Percentiles rank a stretch among this genome's conserved stretches.
These are phyloP conservation scores for Raphanus hybrid DNA, from an alignment of 441 rosid genomes.

Conservation along the genomic window DNA sequence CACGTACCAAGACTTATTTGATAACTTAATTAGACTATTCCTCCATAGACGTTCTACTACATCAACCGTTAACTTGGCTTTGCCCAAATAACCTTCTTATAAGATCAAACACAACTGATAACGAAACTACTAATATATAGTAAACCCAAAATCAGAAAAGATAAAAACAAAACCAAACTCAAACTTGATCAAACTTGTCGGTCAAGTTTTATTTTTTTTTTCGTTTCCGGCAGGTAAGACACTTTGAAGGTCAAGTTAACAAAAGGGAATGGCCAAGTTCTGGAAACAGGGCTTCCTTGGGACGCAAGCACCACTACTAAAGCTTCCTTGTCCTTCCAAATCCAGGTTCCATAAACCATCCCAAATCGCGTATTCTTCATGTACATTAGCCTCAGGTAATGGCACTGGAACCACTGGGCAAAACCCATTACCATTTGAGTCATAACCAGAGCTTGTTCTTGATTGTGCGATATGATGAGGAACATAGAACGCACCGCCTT, in stretches of 20 bases:
- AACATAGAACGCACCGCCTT: neutral
- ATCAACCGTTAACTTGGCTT: conserved; percentile 15
- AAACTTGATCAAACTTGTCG: conserved; percentile 34
- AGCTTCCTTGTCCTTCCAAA: conserved; percentile 1
- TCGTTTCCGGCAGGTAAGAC: conserved; percentile 4
- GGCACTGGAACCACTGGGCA: neutral
- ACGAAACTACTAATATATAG: conserved; percentile 8
- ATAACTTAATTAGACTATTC: neutral
- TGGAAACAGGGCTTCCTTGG: conserved; percentile 7
- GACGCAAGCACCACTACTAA: neutral
- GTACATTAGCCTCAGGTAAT: neutral
- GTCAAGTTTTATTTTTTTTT: neutral
- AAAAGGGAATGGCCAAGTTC: neutral
- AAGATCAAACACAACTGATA: conserved; percentile 23
- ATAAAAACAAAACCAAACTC: conserved; percentile 31
- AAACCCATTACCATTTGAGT: neutral
- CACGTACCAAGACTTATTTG: too few relatives aligned
- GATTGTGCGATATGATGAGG: neutral
- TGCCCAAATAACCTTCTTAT: conserved; percentile 25
- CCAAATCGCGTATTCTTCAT: neutral
- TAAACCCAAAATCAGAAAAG: conserved; percentile 8
- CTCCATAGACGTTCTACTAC: conserved; percentile 10
- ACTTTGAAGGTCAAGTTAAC: conserved; percentile 10
- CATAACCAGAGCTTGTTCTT: neutral
- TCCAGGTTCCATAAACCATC: conserved; percentile 8